Base-by-base conservation (phyloP, 805 yeast genomes). In the Ogataea glucozyma region DNA sequence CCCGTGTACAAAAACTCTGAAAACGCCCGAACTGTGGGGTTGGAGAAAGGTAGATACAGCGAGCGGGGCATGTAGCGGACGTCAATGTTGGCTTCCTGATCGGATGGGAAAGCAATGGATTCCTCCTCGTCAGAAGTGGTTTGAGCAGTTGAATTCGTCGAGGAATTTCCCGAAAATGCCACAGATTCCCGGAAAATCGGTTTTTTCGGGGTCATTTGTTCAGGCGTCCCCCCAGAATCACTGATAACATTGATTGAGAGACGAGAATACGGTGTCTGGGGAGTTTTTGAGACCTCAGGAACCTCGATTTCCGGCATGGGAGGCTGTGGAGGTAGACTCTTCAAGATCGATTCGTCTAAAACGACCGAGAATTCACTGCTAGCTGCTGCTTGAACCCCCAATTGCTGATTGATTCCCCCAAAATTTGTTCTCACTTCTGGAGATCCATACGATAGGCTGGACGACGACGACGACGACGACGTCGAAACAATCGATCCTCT, bases 1-100 rank as follows among this genome's bases (percentile, higher is more conserved):
- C 93, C 95, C 4, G 90, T 85, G 54, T 82, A 84, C 42, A 86
- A 68, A 58, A 79, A 86, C 56, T 85, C 93, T 20, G 82, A 69
- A 49, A 85, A 75, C 2, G 88, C 88, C 43, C 72, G 72, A 12
- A 84, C 77, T 0, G 88, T 76, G 1, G 66, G 58, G 1, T 83
- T 78, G 2, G 80, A 60, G 64, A 81, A 83, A 3, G 95, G 93
- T 49, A 86, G 59, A 51, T 81, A 85, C 20, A 86, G 58, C 13
- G 79, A 72, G 47, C 95, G 70, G 12, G 95, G 93, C 26, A 83
- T 71, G 43, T 78, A 67, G 26, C 83, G 61, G 5, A 87, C 81
- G 51, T 83, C 88, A 63, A 83, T 41, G 11, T 13, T 26, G 4
- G 53, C 52, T 6, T 48, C 48, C 1, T 45, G 44, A 6, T 35